Conservation (phyloP, 2,329 filamentous ascomycete species). For the Botrytis fragariae region DNA sequence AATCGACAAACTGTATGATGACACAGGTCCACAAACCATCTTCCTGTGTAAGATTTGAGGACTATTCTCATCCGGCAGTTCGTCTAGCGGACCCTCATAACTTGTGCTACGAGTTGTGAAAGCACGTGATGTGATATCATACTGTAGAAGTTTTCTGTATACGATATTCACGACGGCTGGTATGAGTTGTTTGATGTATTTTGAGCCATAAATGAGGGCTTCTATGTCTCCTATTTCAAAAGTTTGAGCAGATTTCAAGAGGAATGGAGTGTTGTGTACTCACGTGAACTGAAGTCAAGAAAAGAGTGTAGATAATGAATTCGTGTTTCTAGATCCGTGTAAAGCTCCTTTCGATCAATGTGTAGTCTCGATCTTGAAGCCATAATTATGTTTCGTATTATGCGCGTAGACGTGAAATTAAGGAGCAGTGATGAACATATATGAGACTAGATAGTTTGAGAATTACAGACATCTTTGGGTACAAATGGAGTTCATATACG, state of each 20-base stretch:
- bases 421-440: not conserved
- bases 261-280: not conserved
- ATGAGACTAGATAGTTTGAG: too few relatives aligned
- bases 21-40: constrained; percentile 27
- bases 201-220: constrained; percentile 35
- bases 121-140: constrained; percentile 77
- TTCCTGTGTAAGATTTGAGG: constrained; percentile 69
- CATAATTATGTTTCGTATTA: not conserved
- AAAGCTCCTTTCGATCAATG: constrained; percentile 28
- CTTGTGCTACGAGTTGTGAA: constrained; percentile 64
- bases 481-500: not conserved
- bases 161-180: constrained; percentile 82
- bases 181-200: constrained; percentile 55
- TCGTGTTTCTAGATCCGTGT: constrained; percentile 29
- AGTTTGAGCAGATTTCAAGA: constrained; percentile 20
- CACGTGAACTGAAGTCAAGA: constrained; percentile 30
- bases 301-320: constrained; percentile 34
- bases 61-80: constrained; percentile 40
- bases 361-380: constrained; percentile 17
- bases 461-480: not conserved
- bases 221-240: constrained; percentile 32
- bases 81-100: constrained; percentile 53
- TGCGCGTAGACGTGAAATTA: not conserved
- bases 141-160: constrained; percentile 76
- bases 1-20: not conserved